Evolutionary conservation across 2,329 filamentous ascomycete species (phyloP).

Genomic region (Diaporthe eres): DNA sequence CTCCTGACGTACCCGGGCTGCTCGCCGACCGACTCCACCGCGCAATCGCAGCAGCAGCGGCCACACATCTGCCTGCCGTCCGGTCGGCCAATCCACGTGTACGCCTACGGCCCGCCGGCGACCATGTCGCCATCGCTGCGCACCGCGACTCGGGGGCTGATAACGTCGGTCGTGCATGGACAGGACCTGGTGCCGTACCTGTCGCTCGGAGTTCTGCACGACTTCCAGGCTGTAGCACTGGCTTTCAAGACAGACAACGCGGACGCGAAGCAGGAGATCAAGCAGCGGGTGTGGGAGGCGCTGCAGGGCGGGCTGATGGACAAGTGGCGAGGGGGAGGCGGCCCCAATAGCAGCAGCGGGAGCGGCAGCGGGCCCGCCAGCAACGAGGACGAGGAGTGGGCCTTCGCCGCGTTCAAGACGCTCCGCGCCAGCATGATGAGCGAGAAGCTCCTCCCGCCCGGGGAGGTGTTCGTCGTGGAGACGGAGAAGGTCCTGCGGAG

Average conservation of each 20-base stretch:
- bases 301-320: constrained; percentile 73
- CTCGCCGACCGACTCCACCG: constrained; percentile 39
- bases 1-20: constrained; percentile 49
- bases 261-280: constrained; percentile 76
- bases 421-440: constrained; percentile 78
- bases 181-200: constrained; percentile 81
- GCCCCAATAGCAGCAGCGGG: constrained; percentile 40
- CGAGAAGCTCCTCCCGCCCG: constrained; percentile 79
- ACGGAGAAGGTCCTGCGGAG: constrained; percentile 76
- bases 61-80: constrained; percentile 68
- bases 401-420: constrained; percentile 75
- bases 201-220: constrained; percentile 80
- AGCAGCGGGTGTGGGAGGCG: constrained; percentile 75
- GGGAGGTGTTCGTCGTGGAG: constrained; percentile 82
- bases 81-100: constrained; percentile 82
- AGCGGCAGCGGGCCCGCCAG: constrained; percentile 44
- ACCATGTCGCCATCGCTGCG: constrained; percentile 80
- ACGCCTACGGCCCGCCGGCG: constrained; percentile 82
- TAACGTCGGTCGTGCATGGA: constrained; percentile 81
- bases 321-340: constrained; percentile 68
- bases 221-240: constrained; percentile 79
- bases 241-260: constrained; percentile 81
- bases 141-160: constrained; percentile 78
- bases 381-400: constrained; percentile 76
- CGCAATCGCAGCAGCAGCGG: constrained; percentile 38